phyloP scores from a whole-genome alignment of 2,329 filamentous ascomycete genomes.

The Sporothrix globosa region DNA sequence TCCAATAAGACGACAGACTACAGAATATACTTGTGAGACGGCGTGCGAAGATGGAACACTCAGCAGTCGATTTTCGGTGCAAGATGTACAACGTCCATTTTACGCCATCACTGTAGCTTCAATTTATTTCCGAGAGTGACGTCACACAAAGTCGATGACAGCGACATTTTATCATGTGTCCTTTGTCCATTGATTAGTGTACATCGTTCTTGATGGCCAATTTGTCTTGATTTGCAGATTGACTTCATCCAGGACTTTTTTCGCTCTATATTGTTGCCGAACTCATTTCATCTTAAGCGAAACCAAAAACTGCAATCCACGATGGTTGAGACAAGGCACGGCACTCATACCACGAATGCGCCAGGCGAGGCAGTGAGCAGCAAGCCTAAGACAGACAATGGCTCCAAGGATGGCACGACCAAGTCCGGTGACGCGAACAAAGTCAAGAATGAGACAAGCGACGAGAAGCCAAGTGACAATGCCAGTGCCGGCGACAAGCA shows the following conservation, averaged over 20 bases:
- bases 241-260: neutral
- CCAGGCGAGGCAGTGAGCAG: neutral
- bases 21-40: no score
- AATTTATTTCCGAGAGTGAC: slow-evolving; percentile 5
- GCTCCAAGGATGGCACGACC: neutral
- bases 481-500: slow-evolving; percentile 23
- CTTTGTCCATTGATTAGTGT: neutral
- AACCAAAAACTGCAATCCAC: neutral
- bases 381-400: neutral
- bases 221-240: neutral
- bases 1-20: neutral
- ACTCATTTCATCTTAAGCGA: neutral
- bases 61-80: no score
- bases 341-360: neutral
- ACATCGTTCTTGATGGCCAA: neutral
- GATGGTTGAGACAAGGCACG: slow-evolving; percentile 23
- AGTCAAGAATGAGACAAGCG: neutral
- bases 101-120: neutral
- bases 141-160: slow-evolving; percentile 19
- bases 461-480: neutral
- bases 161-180: neutral
- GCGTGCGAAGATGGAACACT: no score
- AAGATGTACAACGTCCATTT: neutral
- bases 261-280: neutral
- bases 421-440: neutral